A percentile compares a stretch with the other conserved stretches of the same genome.
phyloP scores from a whole-genome alignment of 441 rosid species.

The Gossypium trilobum region DNA sequence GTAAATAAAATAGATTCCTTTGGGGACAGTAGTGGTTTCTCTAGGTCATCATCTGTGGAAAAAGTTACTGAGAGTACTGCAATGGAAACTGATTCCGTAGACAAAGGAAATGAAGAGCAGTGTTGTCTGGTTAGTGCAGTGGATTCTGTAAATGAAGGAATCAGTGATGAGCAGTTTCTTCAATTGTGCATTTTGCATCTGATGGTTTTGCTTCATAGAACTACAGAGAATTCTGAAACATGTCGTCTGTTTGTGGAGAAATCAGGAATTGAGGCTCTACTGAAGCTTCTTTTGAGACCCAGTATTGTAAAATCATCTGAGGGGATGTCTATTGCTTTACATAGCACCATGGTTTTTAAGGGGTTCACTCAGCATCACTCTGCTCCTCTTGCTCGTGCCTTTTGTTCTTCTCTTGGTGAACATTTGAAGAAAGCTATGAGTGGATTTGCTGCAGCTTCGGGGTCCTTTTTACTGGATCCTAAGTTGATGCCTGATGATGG shows the following conservation, averaged over 20 bases:
- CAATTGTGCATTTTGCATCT: slow-evolving; percentile 86
- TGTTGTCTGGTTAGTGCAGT: slow-evolving; percentile 38
- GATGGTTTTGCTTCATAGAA: slow-evolving; percentile 91
- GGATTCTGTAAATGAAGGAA: slow-evolving; percentile 39
- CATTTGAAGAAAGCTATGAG: slow-evolving; percentile 64
- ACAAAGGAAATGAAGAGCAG: slow-evolving; percentile 41
- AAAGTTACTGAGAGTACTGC: slow-evolving; percentile 48
- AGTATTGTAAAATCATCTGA: slow-evolving; percentile 90
- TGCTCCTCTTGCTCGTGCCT: slow-evolving; percentile 79
- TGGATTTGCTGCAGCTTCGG: slow-evolving; percentile 47
- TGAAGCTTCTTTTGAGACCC: slow-evolving; percentile 77
- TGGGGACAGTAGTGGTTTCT: slow-evolving; percentile 36
- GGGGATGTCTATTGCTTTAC: slow-evolving; percentile 91
- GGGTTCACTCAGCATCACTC: slow-evolving; percentile 95
- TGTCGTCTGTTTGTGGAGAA: slow-evolving; percentile 93
- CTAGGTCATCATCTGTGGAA: slow-evolving; percentile 49
- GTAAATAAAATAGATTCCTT: slow-evolving; percentile 63
- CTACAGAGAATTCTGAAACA: slow-evolving; percentile 79
- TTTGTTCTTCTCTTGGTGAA: slow-evolving; percentile 71
- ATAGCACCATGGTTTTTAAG: slow-evolving; percentile 96
- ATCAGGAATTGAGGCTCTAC: slow-evolving; percentile 81
- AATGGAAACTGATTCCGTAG: slow-evolving; percentile 90
- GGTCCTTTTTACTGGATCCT: slow-evolving; percentile 69
- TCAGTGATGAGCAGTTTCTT: slow-evolving; percentile 73
- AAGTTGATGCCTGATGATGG: slow-evolving; percentile 43